Evolutionary conservation across 805 yeast genomes (phyloP).

Genomic region (Monosporozyma yasuniensis): DNA sequence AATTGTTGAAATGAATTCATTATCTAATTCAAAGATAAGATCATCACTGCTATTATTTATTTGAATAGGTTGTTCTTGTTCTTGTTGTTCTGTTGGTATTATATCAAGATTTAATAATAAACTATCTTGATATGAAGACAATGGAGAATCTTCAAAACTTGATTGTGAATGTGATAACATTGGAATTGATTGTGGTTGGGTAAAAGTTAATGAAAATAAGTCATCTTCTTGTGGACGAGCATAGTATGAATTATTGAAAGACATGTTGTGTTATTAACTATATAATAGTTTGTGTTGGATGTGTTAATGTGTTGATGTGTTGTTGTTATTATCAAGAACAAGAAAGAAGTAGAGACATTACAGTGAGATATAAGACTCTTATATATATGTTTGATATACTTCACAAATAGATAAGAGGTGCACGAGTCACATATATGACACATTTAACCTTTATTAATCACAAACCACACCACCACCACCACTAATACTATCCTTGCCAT

Average conservation of each 20-base stretch:
- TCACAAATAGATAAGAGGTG: too few species aligned
- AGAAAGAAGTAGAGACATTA: too few species aligned
- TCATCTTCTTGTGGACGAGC: slow-evolving; percentile 6
- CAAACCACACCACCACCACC: too few species aligned
- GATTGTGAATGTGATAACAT: slow-evolving; percentile 7
- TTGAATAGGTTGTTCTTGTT: not conserved
- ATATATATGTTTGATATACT: too few species aligned
- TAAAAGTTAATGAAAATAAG: slow-evolving; percentile 10
- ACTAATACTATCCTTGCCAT: too few species aligned
- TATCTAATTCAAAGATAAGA: slow-evolving; percentile 5
- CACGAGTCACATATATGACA: too few species aligned
- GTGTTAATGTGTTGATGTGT: not conserved
- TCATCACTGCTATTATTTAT: slow-evolving; percentile 5
- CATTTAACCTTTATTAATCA: too few species aligned
- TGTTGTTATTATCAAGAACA: not conserved
- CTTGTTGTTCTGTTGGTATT: too few species aligned
- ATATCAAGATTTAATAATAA: slow-evolving; percentile 3
- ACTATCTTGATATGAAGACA: slow-evolving; percentile 4
- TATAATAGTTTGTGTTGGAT: not conserved
- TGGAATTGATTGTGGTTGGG: slow-evolving; percentile 2
- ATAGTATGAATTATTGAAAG: not conserved
- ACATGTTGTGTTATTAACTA: slow-evolving; percentile 3
- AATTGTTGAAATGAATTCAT: not conserved
- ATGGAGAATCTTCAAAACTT: not conserved
- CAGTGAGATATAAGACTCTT: too few species aligned